phyloP scores from a whole-genome alignment of 768 basidiomycete species.

The Lactarius akahatsu region DNA sequence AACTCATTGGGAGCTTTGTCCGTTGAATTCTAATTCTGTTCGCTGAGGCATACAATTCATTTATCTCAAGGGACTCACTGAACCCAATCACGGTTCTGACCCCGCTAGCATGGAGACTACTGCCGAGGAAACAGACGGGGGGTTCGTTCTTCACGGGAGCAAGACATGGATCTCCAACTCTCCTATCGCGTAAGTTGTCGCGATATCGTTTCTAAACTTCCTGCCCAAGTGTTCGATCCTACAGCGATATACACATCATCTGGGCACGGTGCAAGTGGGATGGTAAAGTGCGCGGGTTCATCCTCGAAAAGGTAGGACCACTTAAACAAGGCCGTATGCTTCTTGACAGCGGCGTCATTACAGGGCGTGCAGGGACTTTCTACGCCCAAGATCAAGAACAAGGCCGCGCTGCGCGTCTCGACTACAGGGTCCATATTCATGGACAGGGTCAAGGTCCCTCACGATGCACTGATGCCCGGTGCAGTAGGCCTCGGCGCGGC shows the following conservation, averaged over 20 bases:
- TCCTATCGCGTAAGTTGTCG: slow-evolving; percentile 65
- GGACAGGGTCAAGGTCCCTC: slow-evolving; percentile 80
- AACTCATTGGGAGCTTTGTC: slow-evolving; percentile 91
- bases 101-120: slow-evolving; percentile 97
- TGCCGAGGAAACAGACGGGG: slow-evolving; percentile 81
- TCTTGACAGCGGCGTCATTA: not conserved
- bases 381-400: slow-evolving; percentile 89
- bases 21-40: slow-evolving; percentile 35
- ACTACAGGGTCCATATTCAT: slow-evolving; percentile 87
- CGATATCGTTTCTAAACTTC: slow-evolving; percentile 6
- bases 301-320: slow-evolving; percentile 76
- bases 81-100: slow-evolving; percentile 96
- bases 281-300: slow-evolving; percentile 82
- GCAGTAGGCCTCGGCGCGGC: slow-evolving; percentile 77
- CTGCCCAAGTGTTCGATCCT: slow-evolving; percentile 32
- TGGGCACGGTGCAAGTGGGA: slow-evolving; percentile 98
- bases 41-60: slow-evolving; percentile 7
- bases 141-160: slow-evolving; percentile 83
- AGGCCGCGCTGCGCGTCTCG: slow-evolving; percentile 85
- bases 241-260: slow-evolving; percentile 83
- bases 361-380: slow-evolving; percentile 81
- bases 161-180: slow-evolving; percentile 99
- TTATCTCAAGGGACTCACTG: slow-evolving; percentile 75
- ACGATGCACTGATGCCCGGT: slow-evolving; percentile 74
- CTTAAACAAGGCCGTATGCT: not conserved